Conservation (phyloP, 371 early-diverging fungal species). For the Apophysomyces variabilis region DNA sequence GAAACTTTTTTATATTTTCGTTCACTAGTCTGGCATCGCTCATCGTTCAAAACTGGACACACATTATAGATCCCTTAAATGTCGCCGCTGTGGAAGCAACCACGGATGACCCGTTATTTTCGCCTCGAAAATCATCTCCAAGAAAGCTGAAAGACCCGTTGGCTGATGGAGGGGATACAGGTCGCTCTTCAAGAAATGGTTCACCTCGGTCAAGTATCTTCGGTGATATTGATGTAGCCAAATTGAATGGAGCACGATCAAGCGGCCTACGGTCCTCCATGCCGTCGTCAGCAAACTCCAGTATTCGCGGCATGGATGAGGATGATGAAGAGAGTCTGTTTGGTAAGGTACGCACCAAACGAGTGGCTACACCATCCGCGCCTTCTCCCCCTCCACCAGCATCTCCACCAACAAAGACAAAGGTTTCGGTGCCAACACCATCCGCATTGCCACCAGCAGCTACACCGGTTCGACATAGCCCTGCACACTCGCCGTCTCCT, state of each 20-base stretch:
- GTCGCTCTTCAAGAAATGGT: slow-evolving; percentile 10
- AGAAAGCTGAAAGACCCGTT: slow-evolving; percentile 7
- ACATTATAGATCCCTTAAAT: slow-evolving; percentile 38
- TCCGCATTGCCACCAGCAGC: neutral
- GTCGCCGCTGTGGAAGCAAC: slow-evolving; percentile 26
- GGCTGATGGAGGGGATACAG: neutral
- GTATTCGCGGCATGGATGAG: slow-evolving; percentile 5
- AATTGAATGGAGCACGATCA: slow-evolving; percentile 29
- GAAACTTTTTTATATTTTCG: slow-evolving; percentile 7
- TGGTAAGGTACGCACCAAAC: slow-evolving; percentile 21
- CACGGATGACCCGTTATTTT: slow-evolving; percentile 39
- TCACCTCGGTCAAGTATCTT: slow-evolving; percentile 37
- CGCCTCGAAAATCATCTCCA: slow-evolving; percentile 10
- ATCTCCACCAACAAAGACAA: neutral
- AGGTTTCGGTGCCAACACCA: neutral
- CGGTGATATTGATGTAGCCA: slow-evolving; percentile 52
- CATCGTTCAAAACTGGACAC: slow-evolving; percentile 9
- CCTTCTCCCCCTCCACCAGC: slow-evolving; percentile 16
- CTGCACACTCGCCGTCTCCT: slow-evolving; percentile 3
- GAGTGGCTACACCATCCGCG: slow-evolving; percentile 16
- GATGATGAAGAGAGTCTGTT: slow-evolving; percentile 39
- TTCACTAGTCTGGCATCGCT: slow-evolving; percentile 18
- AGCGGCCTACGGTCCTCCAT: slow-evolving; percentile 10
- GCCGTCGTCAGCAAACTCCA: slow-evolving; percentile 16
- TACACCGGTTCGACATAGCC: neutral